Conservation (phyloP, 176 grass and related monocot species). For the Eleusine coracana region DNA sequence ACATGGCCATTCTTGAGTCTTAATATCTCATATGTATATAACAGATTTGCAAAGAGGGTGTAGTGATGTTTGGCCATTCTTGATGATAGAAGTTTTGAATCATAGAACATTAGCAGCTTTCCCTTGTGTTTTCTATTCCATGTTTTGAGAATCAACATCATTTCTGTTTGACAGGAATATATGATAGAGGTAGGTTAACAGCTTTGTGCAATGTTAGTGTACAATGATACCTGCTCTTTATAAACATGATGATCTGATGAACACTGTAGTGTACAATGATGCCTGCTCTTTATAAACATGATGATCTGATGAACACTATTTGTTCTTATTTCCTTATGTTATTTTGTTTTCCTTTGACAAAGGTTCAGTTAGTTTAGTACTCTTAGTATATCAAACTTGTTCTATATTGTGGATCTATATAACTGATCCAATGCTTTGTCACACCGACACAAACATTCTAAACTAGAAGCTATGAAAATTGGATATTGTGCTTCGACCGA, state of each 20-base stretch:
- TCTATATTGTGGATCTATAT: no score
- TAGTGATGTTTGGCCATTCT: conserved; percentile 19
- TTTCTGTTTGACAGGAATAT: conserved; percentile 8
- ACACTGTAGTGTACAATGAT: not conserved
- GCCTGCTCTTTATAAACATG: not conserved
- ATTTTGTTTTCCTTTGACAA: not conserved
- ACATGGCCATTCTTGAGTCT: not conserved
- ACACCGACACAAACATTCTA: no score
- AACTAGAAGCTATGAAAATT: no score
- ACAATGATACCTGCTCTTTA: not conserved
- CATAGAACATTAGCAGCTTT: conserved; percentile 31
- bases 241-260: not conserved
- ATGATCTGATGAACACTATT: conserved; percentile 15
- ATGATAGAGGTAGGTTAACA: no score
- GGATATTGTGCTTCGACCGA: no score
- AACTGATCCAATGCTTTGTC: no score
- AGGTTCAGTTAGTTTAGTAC: not conserved
- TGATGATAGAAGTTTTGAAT: conserved; percentile 24
- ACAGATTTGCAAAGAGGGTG: not conserved
- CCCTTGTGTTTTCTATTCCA: not conserved
- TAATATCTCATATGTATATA: no score
- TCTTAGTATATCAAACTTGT: no score
- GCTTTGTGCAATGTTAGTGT: conserved; percentile 7
- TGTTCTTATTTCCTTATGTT: not conserved
- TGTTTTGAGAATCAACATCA: conserved; percentile 11